These are phyloP conservation scores for Guyanaporus albipodus DNA, from an alignment of 768 basidiomycete genomes.

Conservation along the genomic window DNA sequence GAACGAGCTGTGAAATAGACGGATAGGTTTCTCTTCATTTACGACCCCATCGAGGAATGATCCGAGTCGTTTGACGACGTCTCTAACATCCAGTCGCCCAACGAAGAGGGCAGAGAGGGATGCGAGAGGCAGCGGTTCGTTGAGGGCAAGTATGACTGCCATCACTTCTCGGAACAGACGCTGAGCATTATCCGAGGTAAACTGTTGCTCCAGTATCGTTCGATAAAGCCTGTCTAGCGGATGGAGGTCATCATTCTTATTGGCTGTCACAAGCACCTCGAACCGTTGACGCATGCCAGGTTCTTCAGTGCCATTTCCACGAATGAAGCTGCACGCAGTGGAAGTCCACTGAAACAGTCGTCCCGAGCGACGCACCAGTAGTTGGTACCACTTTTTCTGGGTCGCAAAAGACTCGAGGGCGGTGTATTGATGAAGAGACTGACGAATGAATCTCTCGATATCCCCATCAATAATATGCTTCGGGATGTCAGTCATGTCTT, in stretches of 20 bases:
- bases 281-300: not conserved
- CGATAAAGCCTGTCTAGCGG: not conserved
- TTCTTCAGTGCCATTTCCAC: not conserved
- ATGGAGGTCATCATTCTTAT: not conserved
- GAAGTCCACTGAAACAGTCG: not conserved
- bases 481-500: not conserved
- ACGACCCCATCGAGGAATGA: not conserved
- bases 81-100: not conserved
- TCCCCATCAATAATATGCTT: not conserved
- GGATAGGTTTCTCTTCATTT: not conserved
- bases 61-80: not conserved
- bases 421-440: not conserved
- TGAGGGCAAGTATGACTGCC: not conserved
- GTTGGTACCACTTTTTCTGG: slow-evolving; percentile 5
- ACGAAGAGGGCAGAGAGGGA: not conserved
- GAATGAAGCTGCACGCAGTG: not conserved
- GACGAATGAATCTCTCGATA: not conserved
- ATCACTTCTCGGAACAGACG: not conserved
- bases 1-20: not conserved
- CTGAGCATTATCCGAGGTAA: not conserved
- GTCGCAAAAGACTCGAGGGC: not conserved
- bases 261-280: not conserved
- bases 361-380: not conserved
- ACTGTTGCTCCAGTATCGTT: not conserved
- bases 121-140: not conserved